Evolutionary conservation across 225 moss, liverwort and hornwort genomes (phyloP).

Genomic region (Polytrichum commune): DNA sequence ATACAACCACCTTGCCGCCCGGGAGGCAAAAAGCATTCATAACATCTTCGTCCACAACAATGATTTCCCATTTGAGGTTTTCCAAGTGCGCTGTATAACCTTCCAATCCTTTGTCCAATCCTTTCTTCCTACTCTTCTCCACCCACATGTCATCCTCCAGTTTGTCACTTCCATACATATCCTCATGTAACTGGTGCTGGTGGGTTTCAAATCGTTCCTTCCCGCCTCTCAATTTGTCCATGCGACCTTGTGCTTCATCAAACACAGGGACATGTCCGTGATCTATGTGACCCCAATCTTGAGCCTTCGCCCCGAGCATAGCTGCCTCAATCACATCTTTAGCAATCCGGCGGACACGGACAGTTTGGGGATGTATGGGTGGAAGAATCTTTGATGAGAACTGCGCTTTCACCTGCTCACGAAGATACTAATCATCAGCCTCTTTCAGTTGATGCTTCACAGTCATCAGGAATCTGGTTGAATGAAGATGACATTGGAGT

Average conservation of each 20-base stretch:
- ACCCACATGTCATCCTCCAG: slow-evolving; percentile 82
- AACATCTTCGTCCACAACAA: slow-evolving; percentile 76
- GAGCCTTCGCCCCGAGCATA: slow-evolving; percentile 62
- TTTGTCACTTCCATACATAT: slow-evolving; percentile 58
- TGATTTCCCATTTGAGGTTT: slow-evolving; percentile 83
- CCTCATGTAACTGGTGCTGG: slow-evolving; percentile 21
- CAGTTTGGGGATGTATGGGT: slow-evolving; percentile 67
- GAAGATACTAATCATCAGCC: neutral
- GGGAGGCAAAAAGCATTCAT: slow-evolving; percentile 94
- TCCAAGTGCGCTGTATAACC: slow-evolving; percentile 68
- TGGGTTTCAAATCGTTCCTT: slow-evolving; percentile 17
- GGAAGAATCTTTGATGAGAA: slow-evolving; percentile 62
- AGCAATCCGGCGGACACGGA: slow-evolving; percentile 68
- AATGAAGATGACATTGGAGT: neutral
- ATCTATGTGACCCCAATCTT: slow-evolving; percentile 57
- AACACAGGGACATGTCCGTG: slow-evolving; percentile 8
- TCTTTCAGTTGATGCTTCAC: neutral
- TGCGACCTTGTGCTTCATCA: neutral
- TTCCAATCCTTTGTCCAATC: slow-evolving; percentile 61
- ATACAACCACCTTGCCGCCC: slow-evolving; percentile 96
- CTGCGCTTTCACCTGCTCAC: slow-evolving; percentile 62
- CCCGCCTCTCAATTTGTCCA: slow-evolving; percentile 8
- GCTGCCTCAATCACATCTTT: slow-evolving; percentile 71
- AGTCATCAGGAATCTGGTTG: too few species aligned
- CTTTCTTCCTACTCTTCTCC: slow-evolving; percentile 78